Base-by-base conservation (phyloP, 2,329 filamentous ascomycete genomes). In the Talaromyces piceae region DNA sequence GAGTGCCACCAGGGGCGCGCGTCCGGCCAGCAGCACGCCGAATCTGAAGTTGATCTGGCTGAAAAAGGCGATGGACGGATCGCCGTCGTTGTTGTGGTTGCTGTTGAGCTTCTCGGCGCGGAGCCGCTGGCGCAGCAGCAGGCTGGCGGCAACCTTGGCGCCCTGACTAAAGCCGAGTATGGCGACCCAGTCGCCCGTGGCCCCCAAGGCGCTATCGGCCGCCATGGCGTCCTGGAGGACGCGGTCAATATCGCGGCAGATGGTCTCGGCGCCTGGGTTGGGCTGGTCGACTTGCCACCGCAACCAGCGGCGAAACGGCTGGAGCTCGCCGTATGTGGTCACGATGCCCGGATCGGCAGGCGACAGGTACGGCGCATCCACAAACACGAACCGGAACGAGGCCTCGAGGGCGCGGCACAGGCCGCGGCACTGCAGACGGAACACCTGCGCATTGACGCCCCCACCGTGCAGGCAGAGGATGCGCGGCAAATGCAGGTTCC, bases 391-490 rank as follows among this genome's bases (percentile, higher is more conserved):
- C 37, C 87, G 82, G 66, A 89, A 88, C 43, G 76, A 67, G 5
- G 75, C 65, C 41, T 69, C 63, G 0, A 89, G 77, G 49, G 70
- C 62, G 44, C 65, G 62, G 49, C 73, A 70, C 5, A 82, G 66
- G 4, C 72, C 72, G 55, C 87, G 85, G 58, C 82, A 81, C 70
- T 91, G 87, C 9, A 77, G 66, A 54, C 77, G 72, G 72, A 90
- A 90, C 64, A 89, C 80, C 37, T 75, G 63, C n/a, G 77, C 82
- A 61, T 86, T 89, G 57, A 84, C 82, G 54, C 87, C 87, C 60
- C 86, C 87, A 63, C 87, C 87, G 67, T 91, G 87, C n/a, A 91
- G 81, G 68, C 86, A 90, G 58, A 91, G 82, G 58, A 91, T 81
- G 53, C 86, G 83, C 3, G 86, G 86, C 25, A 57, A 50, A 27